Evolutionary conservation across 345 rosid genomes (phyloP).

Genomic region (Dipteronia dyeriana): DNA sequence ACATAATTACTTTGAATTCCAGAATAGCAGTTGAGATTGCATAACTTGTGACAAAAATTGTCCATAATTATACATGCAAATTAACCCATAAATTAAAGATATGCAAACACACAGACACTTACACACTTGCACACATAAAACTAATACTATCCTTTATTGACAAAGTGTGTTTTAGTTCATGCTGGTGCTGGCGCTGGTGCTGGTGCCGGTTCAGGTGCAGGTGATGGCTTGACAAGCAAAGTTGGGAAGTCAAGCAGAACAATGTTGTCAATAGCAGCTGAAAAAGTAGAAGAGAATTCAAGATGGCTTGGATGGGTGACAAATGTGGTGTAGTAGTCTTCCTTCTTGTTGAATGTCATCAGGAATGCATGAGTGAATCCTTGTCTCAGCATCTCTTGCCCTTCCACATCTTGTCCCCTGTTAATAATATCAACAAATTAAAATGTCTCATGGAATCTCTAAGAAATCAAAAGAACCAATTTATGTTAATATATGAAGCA

Average conservation of each 20-base stretch:
- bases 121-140: conserved; percentile 5
- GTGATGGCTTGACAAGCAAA: conserved; percentile 46
- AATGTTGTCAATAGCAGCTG: conserved; percentile 73
- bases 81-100: background rate
- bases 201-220: background rate
- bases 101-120: background rate
- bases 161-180: conserved; percentile 7
- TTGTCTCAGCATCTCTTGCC: conserved; percentile 88
- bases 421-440: background rate
- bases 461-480: no score
- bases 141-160: background rate
- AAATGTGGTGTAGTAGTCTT: conserved; percentile 66
- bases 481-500: no score
- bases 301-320: conserved; percentile 66
- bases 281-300: conserved; percentile 78
- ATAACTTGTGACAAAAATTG: background rate
- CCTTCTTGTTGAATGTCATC: conserved; percentile 78
- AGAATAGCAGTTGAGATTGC: conserved; percentile 19
- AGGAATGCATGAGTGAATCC: conserved; percentile 84
- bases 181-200: conserved; percentile 14
- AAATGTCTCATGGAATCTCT: no score
- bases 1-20: background rate
- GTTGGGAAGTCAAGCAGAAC: conserved; percentile 72
- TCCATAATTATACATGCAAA: conserved; percentile 4
- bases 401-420: conserved; percentile 87